Evolutionary conservation across 305 asterid species (phyloP), one percentile per base, ranked within the genome.

Genomic region (Fraxinus nigra): DNA sequence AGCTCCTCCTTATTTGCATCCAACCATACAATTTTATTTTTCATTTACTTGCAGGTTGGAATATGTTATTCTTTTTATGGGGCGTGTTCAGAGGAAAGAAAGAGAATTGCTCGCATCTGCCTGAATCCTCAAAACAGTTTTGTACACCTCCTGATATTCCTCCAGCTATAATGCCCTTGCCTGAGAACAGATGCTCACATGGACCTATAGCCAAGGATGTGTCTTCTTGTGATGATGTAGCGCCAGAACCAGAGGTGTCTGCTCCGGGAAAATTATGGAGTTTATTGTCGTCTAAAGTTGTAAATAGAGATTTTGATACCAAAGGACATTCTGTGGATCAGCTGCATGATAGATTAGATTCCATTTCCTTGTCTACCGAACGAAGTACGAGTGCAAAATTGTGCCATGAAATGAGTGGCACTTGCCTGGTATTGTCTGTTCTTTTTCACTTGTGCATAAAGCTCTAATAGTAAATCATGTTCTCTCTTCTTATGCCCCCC

Each of bases 81-180:
- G 99, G 97, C 67, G 97, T 93, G 80, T 93, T 95, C 81, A 90
- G 95, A 88, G 97, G 90, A 78, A 95, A 89, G 90, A 92, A 85
- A 79, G 87, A 82, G 77, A 81, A 86, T 80, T 79, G 82, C 87
- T 85, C 82, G 78, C 89, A 80, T 56, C 83, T 86, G 75, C 90
- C 84, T 51, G 88, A 86, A 46, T 80, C 91, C 38, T 46, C 79
- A 79, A 89, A 85, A 80, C 85, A 86, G 81, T 75, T 59, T 85
- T 65, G 37, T 74, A 79, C 86, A 67, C 83, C 92, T 83, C 90
- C 77, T 85, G 89, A 83, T 86, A 84, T 85, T 43, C 90, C 95
- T 79, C 80, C 86, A 14, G 89, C 97, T 75, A 85, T 88, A 84
- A 86, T 87, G 88, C 85, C 94, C 73, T 80, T 90, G 85, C 90